Evolutionary conservation across 2,329 filamentous ascomycete genomes (phyloP).

Genomic region (Chaetomiaceae sp.): DNA sequence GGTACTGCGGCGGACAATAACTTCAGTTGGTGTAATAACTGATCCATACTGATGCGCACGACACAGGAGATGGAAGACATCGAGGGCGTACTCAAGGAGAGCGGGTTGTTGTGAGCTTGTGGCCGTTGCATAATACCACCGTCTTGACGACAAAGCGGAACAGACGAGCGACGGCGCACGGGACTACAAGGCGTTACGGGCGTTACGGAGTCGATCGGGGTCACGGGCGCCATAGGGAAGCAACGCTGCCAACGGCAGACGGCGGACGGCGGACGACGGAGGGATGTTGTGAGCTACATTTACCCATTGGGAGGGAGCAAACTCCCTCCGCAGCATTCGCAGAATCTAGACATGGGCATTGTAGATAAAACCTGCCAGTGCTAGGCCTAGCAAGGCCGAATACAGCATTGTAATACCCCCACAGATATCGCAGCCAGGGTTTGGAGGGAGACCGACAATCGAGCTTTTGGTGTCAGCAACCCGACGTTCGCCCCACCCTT

Average conservation of each 20-base stretch:
- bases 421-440: not conserved
- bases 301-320: constrained; percentile 32
- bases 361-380: constrained; percentile 26
- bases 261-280: constrained; percentile 8
- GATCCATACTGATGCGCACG: constrained; percentile 23
- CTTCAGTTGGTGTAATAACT: constrained; percentile 22
- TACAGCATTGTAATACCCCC: constrained; percentile 13
- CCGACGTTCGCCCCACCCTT: constrained; percentile 1
- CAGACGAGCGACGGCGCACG: constrained; percentile 2
- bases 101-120: constrained; percentile 38
- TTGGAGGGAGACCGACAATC: constrained; percentile 2
- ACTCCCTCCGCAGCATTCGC: constrained; percentile 28
- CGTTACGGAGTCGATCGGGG: constrained; percentile 1
- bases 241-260: constrained; percentile 1
- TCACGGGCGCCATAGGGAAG: not conserved
- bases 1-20: constrained; percentile 6
- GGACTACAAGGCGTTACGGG: constrained; percentile 3
- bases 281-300: constrained; percentile 29
- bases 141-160: constrained; percentile 8
- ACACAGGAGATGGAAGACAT: constrained; percentile 36
- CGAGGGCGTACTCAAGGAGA: constrained; percentile 35
- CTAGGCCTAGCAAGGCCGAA: constrained; percentile 13
- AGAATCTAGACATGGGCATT: constrained; percentile 28
- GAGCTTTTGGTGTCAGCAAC: not conserved
- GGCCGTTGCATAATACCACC: constrained; percentile 15